These are phyloP conservation scores for Pichia scutulata DNA, from an alignment of 805 yeast species.

Conservation along the genomic window DNA sequence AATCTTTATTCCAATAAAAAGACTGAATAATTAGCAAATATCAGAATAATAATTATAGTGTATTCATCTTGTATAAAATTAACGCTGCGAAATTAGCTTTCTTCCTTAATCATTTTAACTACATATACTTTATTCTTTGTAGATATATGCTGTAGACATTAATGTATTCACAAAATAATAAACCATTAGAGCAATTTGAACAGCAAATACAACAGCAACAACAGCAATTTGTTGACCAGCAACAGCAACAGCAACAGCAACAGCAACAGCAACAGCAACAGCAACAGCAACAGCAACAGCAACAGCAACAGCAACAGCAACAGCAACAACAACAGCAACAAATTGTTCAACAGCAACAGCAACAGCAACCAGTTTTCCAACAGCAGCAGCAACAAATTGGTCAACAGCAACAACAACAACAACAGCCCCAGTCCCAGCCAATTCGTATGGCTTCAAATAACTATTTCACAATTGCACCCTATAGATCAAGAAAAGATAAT, in stretches of 20 bases:
- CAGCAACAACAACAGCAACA: conserved; percentile 12
- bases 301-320: conserved; percentile 13
- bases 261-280: conserved; percentile 12
- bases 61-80: not conserved
- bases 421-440: conserved; percentile 13
- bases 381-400: not conserved
- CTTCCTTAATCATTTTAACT: not conserved
- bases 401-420: conserved; percentile 13
- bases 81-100: not conserved
- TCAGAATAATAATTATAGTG: no score
- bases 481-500: conserved; percentile 56
- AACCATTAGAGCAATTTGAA: conserved; percentile 2
- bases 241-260: conserved; percentile 3
- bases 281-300: conserved; percentile 14
- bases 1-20: not conserved
- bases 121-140: no score
- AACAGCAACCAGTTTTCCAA: conserved; percentile 9
- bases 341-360: conserved; percentile 11
- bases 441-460: conserved; percentile 44
- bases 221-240: conserved; percentile 17
- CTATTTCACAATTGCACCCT: conserved; percentile 50
- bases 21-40: no score
- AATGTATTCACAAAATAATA: not conserved
- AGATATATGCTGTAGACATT: no score
- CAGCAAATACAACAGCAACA: conserved; percentile 16